phyloP scores from a whole-genome alignment of 495 filamentous ascomycete species.

The Penicillium simplicissimum region DNA sequence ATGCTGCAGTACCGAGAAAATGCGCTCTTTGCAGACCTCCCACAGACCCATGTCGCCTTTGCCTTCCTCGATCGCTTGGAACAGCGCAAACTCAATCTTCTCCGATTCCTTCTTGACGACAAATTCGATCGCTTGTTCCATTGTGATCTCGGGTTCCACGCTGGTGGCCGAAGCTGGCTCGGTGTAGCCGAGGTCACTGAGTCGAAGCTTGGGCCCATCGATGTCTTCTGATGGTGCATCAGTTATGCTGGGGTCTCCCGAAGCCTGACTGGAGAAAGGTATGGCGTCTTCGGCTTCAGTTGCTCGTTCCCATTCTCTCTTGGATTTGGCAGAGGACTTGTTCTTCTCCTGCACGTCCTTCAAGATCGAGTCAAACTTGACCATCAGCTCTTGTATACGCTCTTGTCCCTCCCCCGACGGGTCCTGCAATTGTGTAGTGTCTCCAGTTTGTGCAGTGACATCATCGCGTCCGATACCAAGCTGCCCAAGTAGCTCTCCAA shows the following conservation, averaged over 20 bases:
- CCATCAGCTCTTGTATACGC: conserved; percentile 31
- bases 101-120: conserved; percentile 32
- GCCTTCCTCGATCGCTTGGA: conserved; percentile 39
- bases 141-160: conserved; percentile 16
- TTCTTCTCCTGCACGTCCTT: conserved; percentile 20
- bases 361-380: conserved; percentile 32
- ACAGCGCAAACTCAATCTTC: conserved; percentile 30
- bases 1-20: conserved; percentile 62
- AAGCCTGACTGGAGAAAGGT: not conserved
- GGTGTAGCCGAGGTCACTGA: conserved; percentile 26
- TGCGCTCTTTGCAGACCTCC: conserved; percentile 66
- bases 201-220: conserved; percentile 9
- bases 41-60: conserved; percentile 68
- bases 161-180: conserved; percentile 17
- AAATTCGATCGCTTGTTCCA: conserved; percentile 28
- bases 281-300: not conserved
- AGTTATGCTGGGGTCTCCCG: not conserved
- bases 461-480: conserved; percentile 18
- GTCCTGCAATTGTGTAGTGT: not conserved
- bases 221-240: not conserved
- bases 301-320: not conserved
- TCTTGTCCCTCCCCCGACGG: conserved; percentile 14
- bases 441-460: not conserved
- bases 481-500: conserved; percentile 29
- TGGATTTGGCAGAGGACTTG: conserved; percentile 1